Percentiles rank a stretch among this genome's conserved stretches.
phyloP scores from a whole-genome alignment of 2,329 filamentous ascomycete species.

The Penicillium vulpinum region DNA sequence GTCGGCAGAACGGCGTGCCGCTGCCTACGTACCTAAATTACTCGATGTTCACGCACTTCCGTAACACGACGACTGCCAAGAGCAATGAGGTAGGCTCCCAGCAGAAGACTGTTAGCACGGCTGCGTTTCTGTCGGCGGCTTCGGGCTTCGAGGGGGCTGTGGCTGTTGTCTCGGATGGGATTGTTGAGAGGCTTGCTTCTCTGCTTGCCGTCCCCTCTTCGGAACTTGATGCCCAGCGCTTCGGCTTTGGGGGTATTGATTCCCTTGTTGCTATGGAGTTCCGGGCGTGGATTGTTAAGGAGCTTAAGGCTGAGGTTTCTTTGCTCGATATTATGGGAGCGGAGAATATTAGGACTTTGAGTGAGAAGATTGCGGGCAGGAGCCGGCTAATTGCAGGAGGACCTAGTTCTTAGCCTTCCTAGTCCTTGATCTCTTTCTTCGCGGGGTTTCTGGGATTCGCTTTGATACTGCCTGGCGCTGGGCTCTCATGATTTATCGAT shows the following conservation, averaged over 20 bases:
- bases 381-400: conserved; percentile 5
- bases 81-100: background rate
- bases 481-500: background rate
- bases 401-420: background rate
- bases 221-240: conserved; percentile 26
- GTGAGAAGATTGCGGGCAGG: conserved; percentile 17
- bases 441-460: background rate
- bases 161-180: conserved; percentile 13
- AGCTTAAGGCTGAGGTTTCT: conserved; percentile 28
- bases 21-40: conserved; percentile 26
- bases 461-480: background rate
- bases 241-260: conserved; percentile 29
- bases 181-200: conserved; percentile 19
- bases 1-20: conserved; percentile 19
- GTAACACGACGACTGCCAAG: background rate
- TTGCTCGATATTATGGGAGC: conserved; percentile 25
- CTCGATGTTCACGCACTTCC: conserved; percentile 28
- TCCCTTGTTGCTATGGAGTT: conserved; percentile 36
- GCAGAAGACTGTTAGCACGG: conserved; percentile 11
- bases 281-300: conserved; percentile 31
- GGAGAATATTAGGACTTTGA: conserved; percentile 18
- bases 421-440: background rate
- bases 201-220: conserved; percentile 28
- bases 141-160: conserved; percentile 7
- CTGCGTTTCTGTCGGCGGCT: conserved; percentile 7